Base-by-base conservation (phyloP, 768 basidiomycete species). In the Podaxis sp. region DNA sequence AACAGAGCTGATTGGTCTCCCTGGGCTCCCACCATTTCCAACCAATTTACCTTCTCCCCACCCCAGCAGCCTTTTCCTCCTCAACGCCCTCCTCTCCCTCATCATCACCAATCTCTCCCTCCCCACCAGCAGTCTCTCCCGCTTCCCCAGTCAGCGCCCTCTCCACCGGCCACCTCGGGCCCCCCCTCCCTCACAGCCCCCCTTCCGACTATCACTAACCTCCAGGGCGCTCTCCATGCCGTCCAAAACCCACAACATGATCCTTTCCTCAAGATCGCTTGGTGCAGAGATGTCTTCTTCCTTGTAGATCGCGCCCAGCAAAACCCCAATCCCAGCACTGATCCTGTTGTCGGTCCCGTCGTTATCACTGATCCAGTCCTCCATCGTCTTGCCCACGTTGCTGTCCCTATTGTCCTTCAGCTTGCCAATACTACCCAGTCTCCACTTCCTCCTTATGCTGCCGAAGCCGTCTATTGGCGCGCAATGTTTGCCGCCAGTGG, bases 251-350 rank as follows among this genome's bases (percentile, higher is more conserved):
- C 87, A 1, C 69, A 69, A 41, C 82, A 83, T 61, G 85, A 87
- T 66, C 88, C 89, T 2, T 70, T 76, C 0, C 79, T 86, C 47
- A 86, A 87, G 67, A 73, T 96, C 4, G 78, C 82, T 27, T 98
- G 94, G 94, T 85, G 85, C 15, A 81, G 91, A 54, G 93, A 96
- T 65, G 90, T 96, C 60, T 73, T 95, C 61, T 84, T 86, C 68
- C 85, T 96, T 62, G 85, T 92, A 59, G 90, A 96, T 57, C 82
- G 85, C 57, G 75, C 80, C 1, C 76, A 79, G 54, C 64, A 64
- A 25, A 59, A 59, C 60, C 64, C 60, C 22, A 58, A 33, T 64
- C 55, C 64, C 64, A 37, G 43, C 54, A 73, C 79, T 0, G 85
- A 85, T 47, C 74, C 79, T 1, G 74, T 79, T 0, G 67, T 82